Conservation (phyloP, 441 rosid genomes). For the Eruca vesicaria region DNA sequence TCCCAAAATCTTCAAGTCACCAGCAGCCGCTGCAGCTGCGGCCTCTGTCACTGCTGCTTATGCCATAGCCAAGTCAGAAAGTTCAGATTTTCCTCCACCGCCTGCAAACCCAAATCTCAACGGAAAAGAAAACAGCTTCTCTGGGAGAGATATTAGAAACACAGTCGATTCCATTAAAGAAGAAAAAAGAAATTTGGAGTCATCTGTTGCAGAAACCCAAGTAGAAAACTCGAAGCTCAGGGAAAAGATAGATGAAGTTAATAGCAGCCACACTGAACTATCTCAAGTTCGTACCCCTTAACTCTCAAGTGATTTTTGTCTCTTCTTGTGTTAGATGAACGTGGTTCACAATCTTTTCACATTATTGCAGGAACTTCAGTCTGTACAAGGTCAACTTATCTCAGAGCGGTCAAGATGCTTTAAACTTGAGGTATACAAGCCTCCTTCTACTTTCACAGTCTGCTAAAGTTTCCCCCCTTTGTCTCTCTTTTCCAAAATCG, state of each 20-base stretch:
- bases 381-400: constrained; percentile 83
- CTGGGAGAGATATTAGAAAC: constrained; percentile 41
- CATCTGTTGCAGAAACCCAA: constrained; percentile 54
- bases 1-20: constrained; percentile 86
- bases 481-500: neutral
- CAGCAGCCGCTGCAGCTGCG: constrained; percentile 98
- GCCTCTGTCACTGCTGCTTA: constrained; percentile 98
- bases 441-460: neutral
- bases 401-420: constrained; percentile 98
- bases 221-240: constrained; percentile 59
- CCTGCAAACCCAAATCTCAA: constrained; percentile 40
- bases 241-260: constrained; percentile 76
- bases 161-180: constrained; percentile 62
- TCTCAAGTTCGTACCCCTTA: constrained; percentile 52
- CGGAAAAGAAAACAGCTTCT: constrained; percentile 36
- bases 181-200: constrained; percentile 62
- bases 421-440: constrained; percentile 75
- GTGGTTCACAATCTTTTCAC: constrained; percentile 11
- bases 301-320: neutral
- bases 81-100: constrained; percentile 49
- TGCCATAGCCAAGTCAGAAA: constrained; percentile 88
- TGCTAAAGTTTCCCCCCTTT: neutral
- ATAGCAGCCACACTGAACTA: constrained; percentile 63
- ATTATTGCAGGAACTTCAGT: constrained; percentile 61
- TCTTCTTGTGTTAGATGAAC: neutral